These are phyloP conservation scores for Talaromyces atroroseus DNA, from an alignment of 2,329 filamentous ascomycete species.

Conservation along the genomic window DNA sequence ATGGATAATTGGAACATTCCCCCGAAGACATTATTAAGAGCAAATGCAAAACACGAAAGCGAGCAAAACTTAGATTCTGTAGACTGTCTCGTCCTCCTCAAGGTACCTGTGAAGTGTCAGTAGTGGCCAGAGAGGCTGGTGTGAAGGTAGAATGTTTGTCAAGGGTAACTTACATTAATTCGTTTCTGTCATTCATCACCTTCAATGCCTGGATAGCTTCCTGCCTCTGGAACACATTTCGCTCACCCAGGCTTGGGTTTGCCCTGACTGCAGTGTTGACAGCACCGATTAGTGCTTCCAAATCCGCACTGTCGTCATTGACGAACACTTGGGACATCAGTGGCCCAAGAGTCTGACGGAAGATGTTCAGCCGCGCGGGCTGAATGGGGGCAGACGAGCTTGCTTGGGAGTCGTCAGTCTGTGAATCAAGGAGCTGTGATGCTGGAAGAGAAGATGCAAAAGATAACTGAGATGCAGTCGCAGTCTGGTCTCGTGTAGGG, in stretches of 20 bases:
- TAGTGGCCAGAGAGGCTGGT: constrained; percentile 11
- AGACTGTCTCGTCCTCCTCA: constrained; percentile 57
- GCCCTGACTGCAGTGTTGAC: constrained; percentile 67
- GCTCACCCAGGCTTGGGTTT: constrained; percentile 41
- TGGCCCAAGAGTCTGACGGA: constrained; percentile 76
- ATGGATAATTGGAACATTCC: neutral
- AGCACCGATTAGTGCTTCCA: constrained; percentile 67
- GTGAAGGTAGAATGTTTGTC: neutral
- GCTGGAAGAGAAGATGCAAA: constrained; percentile 74
- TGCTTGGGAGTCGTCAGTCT: constrained; percentile 44
- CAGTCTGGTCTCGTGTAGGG: constrained; percentile 37
- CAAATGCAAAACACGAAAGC: neutral
- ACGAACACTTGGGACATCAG: constrained; percentile 80
- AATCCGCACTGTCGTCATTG: constrained; percentile 68
- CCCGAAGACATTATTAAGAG: neutral
- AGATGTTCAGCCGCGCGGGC: constrained; percentile 61
- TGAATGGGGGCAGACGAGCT: constrained; percentile 40
- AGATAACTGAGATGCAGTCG: constrained; percentile 53
- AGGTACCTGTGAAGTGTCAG: constrained; percentile 33
- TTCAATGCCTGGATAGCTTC: constrained; percentile 75
- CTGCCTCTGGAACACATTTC: constrained; percentile 56
- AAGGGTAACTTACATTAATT: constrained; percentile 72
- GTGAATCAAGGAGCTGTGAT: constrained; percentile 60
- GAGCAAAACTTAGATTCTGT: constrained; percentile 54
- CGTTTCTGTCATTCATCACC: constrained; percentile 74